These are phyloP conservation scores for Backusella psychrophila DNA, from an alignment of 192 early-diverging fungal species.

Conservation along the genomic window DNA sequence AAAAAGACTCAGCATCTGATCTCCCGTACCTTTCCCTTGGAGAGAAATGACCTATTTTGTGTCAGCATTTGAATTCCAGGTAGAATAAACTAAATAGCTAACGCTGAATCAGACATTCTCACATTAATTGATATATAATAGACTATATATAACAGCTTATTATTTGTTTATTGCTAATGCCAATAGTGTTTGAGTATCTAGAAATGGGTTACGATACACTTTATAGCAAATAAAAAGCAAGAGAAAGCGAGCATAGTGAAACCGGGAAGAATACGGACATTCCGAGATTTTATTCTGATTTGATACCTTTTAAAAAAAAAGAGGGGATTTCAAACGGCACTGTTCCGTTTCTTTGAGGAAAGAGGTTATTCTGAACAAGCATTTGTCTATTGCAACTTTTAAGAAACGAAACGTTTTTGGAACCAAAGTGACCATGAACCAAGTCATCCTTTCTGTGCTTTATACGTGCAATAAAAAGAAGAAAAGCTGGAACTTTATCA, in stretches of 20 bases:
- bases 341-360: background rate
- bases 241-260: background rate
- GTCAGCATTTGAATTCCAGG: background rate
- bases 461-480: no score
- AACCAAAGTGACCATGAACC: no score
- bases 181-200: background rate
- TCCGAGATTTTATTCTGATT: background rate
- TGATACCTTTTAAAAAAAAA: background rate
- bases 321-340: background rate
- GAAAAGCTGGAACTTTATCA: no score
- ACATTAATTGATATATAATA: background rate
- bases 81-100: background rate
- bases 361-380: no score
- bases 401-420: no score
- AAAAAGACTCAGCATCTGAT: background rate
- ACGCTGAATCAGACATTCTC: background rate
- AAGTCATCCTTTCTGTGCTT: no score
- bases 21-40: background rate
- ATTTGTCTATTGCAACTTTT: no score
- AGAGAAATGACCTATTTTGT: background rate
- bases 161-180: background rate
- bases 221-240: background rate
- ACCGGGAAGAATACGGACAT: background rate
- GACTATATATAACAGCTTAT: background rate
- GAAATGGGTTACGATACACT: no score